These are phyloP conservation scores for Rhizopus stolonifer DNA, from an alignment of 371 early-diverging fungal genomes.

Conservation along the genomic window DNA sequence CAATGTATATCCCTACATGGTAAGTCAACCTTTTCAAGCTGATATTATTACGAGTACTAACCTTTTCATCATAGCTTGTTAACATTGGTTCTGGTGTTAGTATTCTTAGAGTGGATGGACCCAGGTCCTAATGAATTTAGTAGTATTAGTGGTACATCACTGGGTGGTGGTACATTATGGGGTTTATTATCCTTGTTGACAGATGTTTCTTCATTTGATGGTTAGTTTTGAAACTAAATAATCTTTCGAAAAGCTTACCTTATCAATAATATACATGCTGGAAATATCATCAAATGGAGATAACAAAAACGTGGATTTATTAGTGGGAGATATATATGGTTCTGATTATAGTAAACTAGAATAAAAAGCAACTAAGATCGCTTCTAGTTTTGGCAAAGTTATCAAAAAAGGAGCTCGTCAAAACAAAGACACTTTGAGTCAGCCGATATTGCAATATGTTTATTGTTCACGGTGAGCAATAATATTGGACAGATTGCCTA, in stretches of 20 bases:
- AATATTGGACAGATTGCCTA: slow-evolving; percentile 98
- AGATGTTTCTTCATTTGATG: slow-evolving; percentile 81
- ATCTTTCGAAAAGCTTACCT: background rate
- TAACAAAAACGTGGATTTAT: slow-evolving; percentile 90
- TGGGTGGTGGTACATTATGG: slow-evolving; percentile 98
- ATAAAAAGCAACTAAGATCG: slow-evolving; percentile 88
- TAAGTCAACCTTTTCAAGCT: too few relatives aligned
- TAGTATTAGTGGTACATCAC: slow-evolving; percentile 91
- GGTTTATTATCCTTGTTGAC: slow-evolving; percentile 88
- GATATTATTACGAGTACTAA: background rate
- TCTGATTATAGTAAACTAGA: slow-evolving; percentile 83
- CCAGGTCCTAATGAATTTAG: slow-evolving; percentile 71
- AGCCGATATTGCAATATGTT: slow-evolving; percentile 84
- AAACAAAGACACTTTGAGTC: slow-evolving; percentile 58
- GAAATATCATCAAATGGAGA: slow-evolving; percentile 91
- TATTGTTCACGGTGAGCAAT: slow-evolving; percentile 93
- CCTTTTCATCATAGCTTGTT: slow-evolving; percentile 55
- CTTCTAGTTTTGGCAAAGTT: slow-evolving; percentile 94
- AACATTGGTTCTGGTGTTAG: slow-evolving; percentile 93
- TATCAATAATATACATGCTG: slow-evolving; percentile 85
- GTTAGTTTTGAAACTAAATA: slow-evolving; percentile 28
- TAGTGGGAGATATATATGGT: slow-evolving; percentile 97
- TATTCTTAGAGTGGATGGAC: slow-evolving; percentile 86
- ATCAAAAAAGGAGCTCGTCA: slow-evolving; percentile 77
- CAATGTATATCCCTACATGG: slow-evolving; percentile 82